These are phyloP conservation scores for Ophiostoma sp. DNA, from an alignment of 2,329 filamentous ascomycete genomes.

Conservation along the genomic window DNA sequence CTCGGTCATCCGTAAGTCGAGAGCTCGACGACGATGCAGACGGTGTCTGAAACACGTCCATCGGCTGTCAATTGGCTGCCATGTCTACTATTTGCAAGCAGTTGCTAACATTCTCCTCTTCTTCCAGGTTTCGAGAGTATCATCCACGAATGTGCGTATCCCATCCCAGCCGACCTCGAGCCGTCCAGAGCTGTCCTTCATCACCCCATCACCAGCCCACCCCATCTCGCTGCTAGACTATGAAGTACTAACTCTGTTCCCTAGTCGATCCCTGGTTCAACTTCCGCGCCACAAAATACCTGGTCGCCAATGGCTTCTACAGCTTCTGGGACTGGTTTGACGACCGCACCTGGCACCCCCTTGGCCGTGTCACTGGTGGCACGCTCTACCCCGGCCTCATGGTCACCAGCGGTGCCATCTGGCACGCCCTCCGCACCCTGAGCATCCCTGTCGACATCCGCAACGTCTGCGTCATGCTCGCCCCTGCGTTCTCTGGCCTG, in stretches of 20 bases:
- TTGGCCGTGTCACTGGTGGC: constrained; percentile 95
- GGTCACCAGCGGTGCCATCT: constrained; percentile 97
- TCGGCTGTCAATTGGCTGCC: neutral
- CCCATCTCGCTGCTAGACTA: neutral
- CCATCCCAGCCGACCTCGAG: neutral
- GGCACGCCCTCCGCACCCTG: constrained; percentile 83
- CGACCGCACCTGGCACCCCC: constrained; percentile 98
- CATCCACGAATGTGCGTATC: constrained; percentile 91
- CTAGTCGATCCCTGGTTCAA: constrained; percentile 99
- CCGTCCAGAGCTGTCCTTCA: neutral
- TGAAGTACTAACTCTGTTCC: constrained; percentile 29
- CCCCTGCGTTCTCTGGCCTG: constrained; percentile 87
- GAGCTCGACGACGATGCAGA: neutral
- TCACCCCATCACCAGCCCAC: neutral
- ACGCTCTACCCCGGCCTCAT: constrained; percentile 98
- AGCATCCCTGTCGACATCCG: constrained; percentile 94
- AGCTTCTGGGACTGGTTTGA: constrained; percentile 99
- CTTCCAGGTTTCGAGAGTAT: constrained; percentile 87
- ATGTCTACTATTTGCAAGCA: neutral
- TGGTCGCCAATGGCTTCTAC: constrained; percentile 95
- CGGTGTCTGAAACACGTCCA: neutral
- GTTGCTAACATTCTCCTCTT: constrained; percentile 13
- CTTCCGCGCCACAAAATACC: constrained; percentile 95
- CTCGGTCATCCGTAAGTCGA: constrained; percentile 81
- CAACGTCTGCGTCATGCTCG: constrained; percentile 96